Conservation (phyloP, 176 grass and related monocot genomes). For the Triticum turgidum region DNA sequence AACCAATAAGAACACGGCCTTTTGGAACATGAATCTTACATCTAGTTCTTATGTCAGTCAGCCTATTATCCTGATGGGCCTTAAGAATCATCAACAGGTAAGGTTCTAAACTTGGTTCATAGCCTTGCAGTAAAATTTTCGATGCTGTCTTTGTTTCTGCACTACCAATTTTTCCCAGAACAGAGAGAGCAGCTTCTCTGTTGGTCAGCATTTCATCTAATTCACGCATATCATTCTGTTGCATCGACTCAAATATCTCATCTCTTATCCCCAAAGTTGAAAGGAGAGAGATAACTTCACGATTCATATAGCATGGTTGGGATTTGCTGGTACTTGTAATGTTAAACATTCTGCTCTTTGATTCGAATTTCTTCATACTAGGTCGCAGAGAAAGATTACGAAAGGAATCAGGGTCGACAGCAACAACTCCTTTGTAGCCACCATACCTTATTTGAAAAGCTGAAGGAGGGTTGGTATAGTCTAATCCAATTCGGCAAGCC, state of each 20-base stretch:
- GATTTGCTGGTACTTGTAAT: conserved; percentile 85
- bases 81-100: conserved; percentile 87
- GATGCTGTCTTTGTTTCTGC: conserved; percentile 53
- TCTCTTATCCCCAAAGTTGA: conserved; percentile 82
- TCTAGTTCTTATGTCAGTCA: conserved; percentile 73
- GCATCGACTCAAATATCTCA: conserved; percentile 78
- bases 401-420: conserved; percentile 61
- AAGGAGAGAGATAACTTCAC: conserved; percentile 87
- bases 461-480: conserved; percentile 56
- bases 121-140: conserved; percentile 76
- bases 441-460: conserved; percentile 97
- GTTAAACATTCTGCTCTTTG: conserved; percentile 71
- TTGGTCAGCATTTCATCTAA: conserved; percentile 73
- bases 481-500: conserved; percentile 61
- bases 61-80: conserved; percentile 68
- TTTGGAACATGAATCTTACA: conserved; percentile 85
- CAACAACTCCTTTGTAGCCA: conserved; percentile 90
- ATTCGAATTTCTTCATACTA: conserved; percentile 98
- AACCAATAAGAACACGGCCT: conserved; percentile 90
- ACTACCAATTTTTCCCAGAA: conserved; percentile 57
- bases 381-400: conserved; percentile 62
- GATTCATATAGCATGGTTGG: conserved; percentile 78
- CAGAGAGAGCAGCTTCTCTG: conserved; percentile 70
- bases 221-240: conserved; percentile 64
- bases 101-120: conserved; percentile 75